phyloP scores from a whole-genome alignment of 805 yeast species.

The Kazachstania africana region DNA sequence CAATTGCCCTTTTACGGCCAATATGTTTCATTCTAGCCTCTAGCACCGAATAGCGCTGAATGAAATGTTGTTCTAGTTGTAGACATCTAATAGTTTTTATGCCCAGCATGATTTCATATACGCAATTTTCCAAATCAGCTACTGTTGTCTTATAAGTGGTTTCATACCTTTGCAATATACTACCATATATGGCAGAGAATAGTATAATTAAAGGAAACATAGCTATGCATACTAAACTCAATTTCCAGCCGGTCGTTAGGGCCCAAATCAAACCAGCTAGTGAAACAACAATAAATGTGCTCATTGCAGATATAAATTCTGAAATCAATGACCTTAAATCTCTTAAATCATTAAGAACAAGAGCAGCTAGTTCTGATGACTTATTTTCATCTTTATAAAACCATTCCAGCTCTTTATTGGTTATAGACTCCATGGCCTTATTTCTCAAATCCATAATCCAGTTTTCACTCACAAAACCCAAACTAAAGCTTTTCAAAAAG shows the following conservation, averaged over 20 bases:
- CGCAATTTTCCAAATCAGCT: conserved; percentile 40
- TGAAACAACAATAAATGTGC: conserved; percentile 44
- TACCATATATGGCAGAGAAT: conserved; percentile 41
- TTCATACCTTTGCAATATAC: conserved; percentile 43
- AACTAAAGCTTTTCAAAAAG: conserved; percentile 37
- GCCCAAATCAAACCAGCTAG: conserved; percentile 69
- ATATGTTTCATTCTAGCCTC: conserved; percentile 25
- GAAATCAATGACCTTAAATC: conserved; percentile 59
- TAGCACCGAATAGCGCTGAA: conserved; percentile 23
- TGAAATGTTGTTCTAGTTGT: conserved; percentile 40
- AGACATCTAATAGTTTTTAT: conserved; percentile 54
- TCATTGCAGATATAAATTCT: conserved; percentile 43
- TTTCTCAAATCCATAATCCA: conserved; percentile 52
- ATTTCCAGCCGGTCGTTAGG: conserved; percentile 67
- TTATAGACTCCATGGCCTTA: conserved; percentile 35
- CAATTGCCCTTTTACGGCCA: conserved; percentile 43
- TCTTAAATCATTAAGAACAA: conserved; percentile 71
- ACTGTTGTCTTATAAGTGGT: conserved; percentile 44
- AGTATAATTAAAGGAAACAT: conserved; percentile 53
- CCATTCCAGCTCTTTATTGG: conserved; percentile 44
- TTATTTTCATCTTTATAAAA: conserved; percentile 29
- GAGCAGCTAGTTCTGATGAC: conserved; percentile 47
- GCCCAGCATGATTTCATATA: conserved; percentile 42
- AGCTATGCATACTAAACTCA: conserved; percentile 72
- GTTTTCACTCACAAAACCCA: conserved; percentile 51